Percentiles rank a stretch among this genome's conserved stretches.
Conservation (phyloP, 2,329 filamentous ascomycete species). For the Pyrenophora graminea region DNA sequence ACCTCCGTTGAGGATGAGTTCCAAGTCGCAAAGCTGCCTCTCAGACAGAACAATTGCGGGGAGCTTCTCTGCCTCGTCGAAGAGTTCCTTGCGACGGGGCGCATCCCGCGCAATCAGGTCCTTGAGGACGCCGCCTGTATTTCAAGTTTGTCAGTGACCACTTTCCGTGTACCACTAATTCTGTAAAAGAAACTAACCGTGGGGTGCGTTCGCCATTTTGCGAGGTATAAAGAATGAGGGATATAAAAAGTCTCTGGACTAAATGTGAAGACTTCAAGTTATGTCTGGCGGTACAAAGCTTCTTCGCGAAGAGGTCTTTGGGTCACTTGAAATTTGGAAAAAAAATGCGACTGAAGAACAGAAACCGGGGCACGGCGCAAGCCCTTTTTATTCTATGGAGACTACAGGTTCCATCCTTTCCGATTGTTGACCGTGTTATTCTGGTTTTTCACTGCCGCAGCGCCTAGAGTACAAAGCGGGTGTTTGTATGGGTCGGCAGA, state of each 20-base stretch:
- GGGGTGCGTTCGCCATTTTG: constrained; percentile 57
- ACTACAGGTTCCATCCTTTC: not conserved
- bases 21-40: constrained; percentile 95
- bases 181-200: constrained; percentile 47
- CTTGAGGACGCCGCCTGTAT: constrained; percentile 85
- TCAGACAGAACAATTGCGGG: constrained; percentile 85
- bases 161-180: not conserved
- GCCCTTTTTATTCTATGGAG: constrained; percentile 18
- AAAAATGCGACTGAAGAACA: constrained; percentile 10
- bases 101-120: constrained; percentile 94
- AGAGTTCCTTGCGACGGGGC: constrained; percentile 77
- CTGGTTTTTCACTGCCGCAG: constrained; percentile 19
- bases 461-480: constrained; percentile 24
- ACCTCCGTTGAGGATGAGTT: constrained; percentile 94
- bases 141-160: constrained; percentile 22
- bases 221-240: not conserved
- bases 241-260: not conserved
- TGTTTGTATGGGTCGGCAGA: constrained; percentile 36
- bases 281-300: constrained; percentile 4
- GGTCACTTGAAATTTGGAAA: constrained; percentile 5
- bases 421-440: constrained; percentile 15
- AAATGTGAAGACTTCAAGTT: constrained; percentile 1
- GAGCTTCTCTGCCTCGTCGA: constrained; percentile 81
- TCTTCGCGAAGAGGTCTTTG: not conserved
- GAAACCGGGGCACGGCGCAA: constrained; percentile 4